These are phyloP conservation scores for Aureobasidium musti DNA, from an alignment of 2,329 filamentous ascomycete species.

Conservation along the genomic window DNA sequence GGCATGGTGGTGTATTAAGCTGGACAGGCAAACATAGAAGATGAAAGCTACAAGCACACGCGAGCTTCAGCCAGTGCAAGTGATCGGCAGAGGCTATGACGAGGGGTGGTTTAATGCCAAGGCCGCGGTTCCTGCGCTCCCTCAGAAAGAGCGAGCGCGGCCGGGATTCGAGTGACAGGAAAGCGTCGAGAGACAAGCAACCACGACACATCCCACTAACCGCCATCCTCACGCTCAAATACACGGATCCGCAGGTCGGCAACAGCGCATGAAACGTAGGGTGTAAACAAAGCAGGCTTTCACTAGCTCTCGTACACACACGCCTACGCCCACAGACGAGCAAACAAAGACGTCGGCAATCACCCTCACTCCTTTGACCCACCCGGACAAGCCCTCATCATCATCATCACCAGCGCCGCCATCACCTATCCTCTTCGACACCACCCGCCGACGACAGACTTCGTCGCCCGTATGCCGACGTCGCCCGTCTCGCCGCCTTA, in stretches of 20 bases:
- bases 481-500: slow-evolving; percentile 50
- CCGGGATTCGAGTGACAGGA: slow-evolving; percentile 16
- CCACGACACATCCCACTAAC: neutral
- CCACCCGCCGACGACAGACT: neutral
- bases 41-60: neutral
- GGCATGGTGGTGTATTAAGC: slow-evolving; percentile 42
- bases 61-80: neutral
- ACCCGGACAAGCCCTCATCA: neutral
- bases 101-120: neutral
- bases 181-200: neutral
- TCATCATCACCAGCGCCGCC: neutral
- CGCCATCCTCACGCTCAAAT: slow-evolving; percentile 16
- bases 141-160: neutral
- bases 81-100: slow-evolving; percentile 8
- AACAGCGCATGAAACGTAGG: slow-evolving; percentile 21
- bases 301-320: slow-evolving; percentile 1
- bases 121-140: neutral
- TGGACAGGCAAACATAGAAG: neutral
- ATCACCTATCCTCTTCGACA: neutral
- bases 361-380: slow-evolving; percentile 25
- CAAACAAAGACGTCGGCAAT: slow-evolving; percentile 20
- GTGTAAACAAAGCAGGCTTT: slow-evolving; percentile 25
- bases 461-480: slow-evolving; percentile 26
- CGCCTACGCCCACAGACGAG: neutral
- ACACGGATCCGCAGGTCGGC: slow-evolving; percentile 22